Base-by-base conservation (phyloP, 2,329 filamentous ascomycete species). In the Neofusicoccum sp. region DNA sequence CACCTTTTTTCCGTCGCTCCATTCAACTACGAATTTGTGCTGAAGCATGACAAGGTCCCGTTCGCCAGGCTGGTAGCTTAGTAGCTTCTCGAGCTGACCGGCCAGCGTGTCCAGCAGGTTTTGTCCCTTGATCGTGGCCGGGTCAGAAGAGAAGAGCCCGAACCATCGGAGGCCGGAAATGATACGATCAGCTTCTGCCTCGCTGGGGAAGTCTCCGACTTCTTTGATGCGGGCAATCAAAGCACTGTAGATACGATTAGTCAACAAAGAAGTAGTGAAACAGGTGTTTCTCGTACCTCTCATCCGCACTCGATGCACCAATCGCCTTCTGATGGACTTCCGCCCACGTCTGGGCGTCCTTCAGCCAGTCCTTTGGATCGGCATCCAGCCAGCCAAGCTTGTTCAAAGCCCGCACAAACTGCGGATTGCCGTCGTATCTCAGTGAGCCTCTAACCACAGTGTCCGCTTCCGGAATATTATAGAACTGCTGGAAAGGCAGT, bases 31-130 rank as follows among this genome's bases (percentile, higher is more conserved):
- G 22, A 22, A 22, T 22, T 22, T 22, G 22, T 22, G 22, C 22
- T 22, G 22, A 22, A 22, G 22, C 22, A 22, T 22, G 22, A 22
- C 22, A 22, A 39, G 36, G 36, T 39, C 36, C 12, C 36, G 36
- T 12, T 62, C 48, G 8, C 60, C 37, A 22, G 49, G 36, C 14
- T 28, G 33, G 39, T 62, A 66, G 45, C 62, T 56, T 34, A 56
- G 48, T 22, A 63, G 61, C 36, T 58, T 60, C 43, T 63, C 61
- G 28, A 59, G 54, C 34, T 22, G 22, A 41, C 39, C 52, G 41
- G 62, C 62, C 31, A 64, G 63, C 2, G 64, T 66, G 16, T 64
- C 63, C 4, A 64, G 50, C 11, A 64, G 58, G 36, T 66, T 66
- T n/a, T 58, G 50, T 12, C 36, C 50, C 4, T 59, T 39, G n/a